Conservation (phyloP, 495 filamentous ascomycete genomes). For the Eremomyces bilateralis region DNA sequence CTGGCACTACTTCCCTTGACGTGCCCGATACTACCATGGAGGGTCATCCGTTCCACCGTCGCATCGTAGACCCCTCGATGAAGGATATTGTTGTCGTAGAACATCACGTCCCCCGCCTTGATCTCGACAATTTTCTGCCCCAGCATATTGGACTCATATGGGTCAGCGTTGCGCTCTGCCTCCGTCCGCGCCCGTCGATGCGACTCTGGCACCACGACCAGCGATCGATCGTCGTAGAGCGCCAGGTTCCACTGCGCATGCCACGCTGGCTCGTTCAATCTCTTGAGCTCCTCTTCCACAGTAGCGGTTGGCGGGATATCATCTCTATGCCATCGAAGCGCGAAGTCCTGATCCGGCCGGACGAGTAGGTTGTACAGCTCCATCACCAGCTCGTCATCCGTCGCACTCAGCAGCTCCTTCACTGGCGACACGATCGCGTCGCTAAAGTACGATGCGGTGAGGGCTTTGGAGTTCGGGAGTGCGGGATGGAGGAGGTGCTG, state of each 20-base stretch:
- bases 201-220: conserved; percentile 51
- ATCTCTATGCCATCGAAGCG: conserved; percentile 58
- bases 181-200: conserved; percentile 45
- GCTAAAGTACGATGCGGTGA: conserved; percentile 45
- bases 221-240: conserved; percentile 39
- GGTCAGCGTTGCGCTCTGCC: conserved; percentile 36
- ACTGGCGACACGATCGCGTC: conserved; percentile 31
- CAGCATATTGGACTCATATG: conserved; percentile 33
- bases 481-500: conserved; percentile 61
- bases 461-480: conserved; percentile 28
- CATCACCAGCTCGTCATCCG: conserved; percentile 34
- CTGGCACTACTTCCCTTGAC: conserved; percentile 28
- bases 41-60: conserved; percentile 39
- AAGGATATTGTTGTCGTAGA: conserved; percentile 77
- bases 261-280: conserved; percentile 12
- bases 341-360: conserved; percentile 39
- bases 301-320: conserved; percentile 39
- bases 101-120: conserved; percentile 51
- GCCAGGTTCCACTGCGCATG: conserved; percentile 68
- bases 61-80: conserved; percentile 52
- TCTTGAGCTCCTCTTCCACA: conserved; percentile 29
- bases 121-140: conserved; percentile 40
- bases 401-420: conserved; percentile 30
- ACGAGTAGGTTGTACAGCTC: conserved; percentile 68
- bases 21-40: conserved; percentile 64